phyloP scores from a whole-genome alignment of 1,284 basidiomycete genomes.

The Trichosporon ovoides region DNA sequence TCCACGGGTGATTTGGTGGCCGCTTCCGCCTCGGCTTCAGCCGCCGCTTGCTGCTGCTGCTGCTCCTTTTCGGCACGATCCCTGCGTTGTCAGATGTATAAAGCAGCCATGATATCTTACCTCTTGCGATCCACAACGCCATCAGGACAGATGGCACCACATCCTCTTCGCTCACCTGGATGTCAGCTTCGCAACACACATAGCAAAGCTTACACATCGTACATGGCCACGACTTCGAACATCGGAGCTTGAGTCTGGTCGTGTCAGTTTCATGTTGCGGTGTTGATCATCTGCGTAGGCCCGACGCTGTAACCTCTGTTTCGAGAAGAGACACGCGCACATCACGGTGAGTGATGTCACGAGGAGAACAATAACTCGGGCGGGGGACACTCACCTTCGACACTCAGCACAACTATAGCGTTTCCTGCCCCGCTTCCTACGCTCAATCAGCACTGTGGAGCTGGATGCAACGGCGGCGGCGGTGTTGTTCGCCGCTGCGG shows the following conservation, averaged over 20 bases:
- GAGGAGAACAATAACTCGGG: slow-evolving; percentile 4
- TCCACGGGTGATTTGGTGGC: slow-evolving; percentile 2
- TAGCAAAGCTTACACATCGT: slow-evolving; percentile 32
- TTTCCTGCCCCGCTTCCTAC: slow-evolving; percentile 14
- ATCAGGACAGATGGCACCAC: slow-evolving; percentile 17
- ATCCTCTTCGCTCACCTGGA: slow-evolving; percentile 11
- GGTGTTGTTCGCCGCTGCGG: neutral
- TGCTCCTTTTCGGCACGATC: slow-evolving; percentile 38
- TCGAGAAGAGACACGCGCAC: no score
- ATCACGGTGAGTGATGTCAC: no score
- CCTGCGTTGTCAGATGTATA: neutral
- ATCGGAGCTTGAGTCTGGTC: slow-evolving; percentile 20
- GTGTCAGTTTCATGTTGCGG: neutral
- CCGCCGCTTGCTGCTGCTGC: slow-evolving; percentile 31
- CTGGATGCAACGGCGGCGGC: neutral
- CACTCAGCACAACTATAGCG: slow-evolving; percentile 21
- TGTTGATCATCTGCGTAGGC: no score
- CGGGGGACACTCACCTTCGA: no score
- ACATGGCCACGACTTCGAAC: slow-evolving; percentile 21
- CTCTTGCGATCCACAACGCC: slow-evolving; percentile 33
- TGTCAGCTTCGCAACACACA: neutral
- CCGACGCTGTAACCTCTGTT: no score
- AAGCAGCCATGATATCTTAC: slow-evolving; percentile 21
- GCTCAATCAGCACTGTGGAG: slow-evolving; percentile 10
- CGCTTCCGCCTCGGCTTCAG: slow-evolving; percentile 9